phyloP scores from a whole-genome alignment of 2,329 filamentous ascomycete genomes.

The Blumeriella jaapii region DNA sequence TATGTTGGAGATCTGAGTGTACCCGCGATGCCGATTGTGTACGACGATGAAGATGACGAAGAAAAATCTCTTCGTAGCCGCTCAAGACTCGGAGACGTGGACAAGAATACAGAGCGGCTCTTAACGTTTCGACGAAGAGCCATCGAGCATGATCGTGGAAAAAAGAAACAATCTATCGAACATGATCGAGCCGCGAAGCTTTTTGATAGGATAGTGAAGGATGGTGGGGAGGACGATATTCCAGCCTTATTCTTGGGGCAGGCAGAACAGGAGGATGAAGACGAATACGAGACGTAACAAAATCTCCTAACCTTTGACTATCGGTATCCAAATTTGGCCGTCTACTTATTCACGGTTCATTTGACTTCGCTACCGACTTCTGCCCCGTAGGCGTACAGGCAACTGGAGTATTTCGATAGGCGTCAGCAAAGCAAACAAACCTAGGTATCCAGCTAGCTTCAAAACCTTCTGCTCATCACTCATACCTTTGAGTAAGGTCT shows the following conservation, averaged over 20 bases:
- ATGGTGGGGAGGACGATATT: slow-evolving; percentile 16
- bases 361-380: too few species aligned
- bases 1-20: slow-evolving; percentile 62
- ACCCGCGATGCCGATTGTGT: slow-evolving; percentile 21
- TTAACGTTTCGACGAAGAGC: slow-evolving; percentile 15
- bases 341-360: too few species aligned
- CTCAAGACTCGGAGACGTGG: slow-evolving; percentile 9
- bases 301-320: slow-evolving; percentile 16
- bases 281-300: background rate
- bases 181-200: slow-evolving; percentile 28
- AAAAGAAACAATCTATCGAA: slow-evolving; percentile 23
- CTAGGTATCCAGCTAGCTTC: too few species aligned
- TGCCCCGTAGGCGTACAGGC: too few species aligned
- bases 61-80: slow-evolving; percentile 12
- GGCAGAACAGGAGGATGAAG: slow-evolving; percentile 5
- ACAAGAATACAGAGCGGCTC: slow-evolving; percentile 13
- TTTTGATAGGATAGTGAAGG: slow-evolving; percentile 29
- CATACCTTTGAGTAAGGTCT: too few species aligned
- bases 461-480: too few species aligned
- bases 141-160: slow-evolving; percentile 18
- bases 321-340: slow-evolving; percentile 29
- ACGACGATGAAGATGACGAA: slow-evolving; percentile 13
- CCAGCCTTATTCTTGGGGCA: slow-evolving; percentile 9
- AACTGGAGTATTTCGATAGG: too few species aligned
- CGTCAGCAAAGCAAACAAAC: too few species aligned